Conservation (phyloP, 495 filamentous ascomycete species). For the Elaphomyces granulatus region DNA sequence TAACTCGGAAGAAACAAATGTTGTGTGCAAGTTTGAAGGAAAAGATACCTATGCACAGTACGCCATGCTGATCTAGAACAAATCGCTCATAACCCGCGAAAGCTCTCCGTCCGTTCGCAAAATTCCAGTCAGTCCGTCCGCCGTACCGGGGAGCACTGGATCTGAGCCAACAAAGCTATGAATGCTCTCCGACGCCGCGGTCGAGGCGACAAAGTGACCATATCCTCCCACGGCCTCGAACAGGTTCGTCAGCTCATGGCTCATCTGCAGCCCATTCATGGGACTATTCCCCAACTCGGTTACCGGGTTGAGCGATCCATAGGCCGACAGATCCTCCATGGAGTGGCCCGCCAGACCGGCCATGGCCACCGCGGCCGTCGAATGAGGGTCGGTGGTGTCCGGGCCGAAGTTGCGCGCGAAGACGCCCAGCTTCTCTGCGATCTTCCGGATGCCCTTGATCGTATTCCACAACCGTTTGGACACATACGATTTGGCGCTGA, state of each 20-base stretch:
- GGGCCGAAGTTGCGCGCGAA: conserved; percentile 29
- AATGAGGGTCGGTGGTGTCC: conserved; percentile 41
- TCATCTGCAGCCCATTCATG: conserved; percentile 47
- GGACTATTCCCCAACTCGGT: conserved; percentile 44
- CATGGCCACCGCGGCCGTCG: conserved; percentile 56
- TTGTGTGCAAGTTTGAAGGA: no score
- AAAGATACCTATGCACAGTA: no score
- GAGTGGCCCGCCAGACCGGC: conserved; percentile 57
- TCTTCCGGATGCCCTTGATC: conserved; percentile 62
- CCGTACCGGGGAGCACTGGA: conserved; percentile 32
- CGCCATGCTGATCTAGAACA: no score
- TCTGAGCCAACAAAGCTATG: conserved; percentile 29
- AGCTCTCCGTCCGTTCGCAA: conserved; percentile 51
- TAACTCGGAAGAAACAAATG: no score
- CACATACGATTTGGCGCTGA: conserved; percentile 65
- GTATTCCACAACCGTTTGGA: conserved; percentile 72
- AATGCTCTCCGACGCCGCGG: conserved; percentile 23
- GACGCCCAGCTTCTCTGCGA: conserved; percentile 69
- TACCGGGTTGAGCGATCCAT: conserved; percentile 29
- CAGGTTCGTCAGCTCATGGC: conserved; percentile 47
- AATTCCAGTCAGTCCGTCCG: conserved; percentile 32
- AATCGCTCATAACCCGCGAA: conserved; percentile 44
- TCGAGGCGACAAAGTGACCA: conserved; percentile 28
- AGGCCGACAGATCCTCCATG: conserved; percentile 44
- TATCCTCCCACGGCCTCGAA: conserved; percentile 58